phyloP scores from a whole-genome alignment of 495 filamentous ascomycete species.

The Darksidea phi region DNA sequence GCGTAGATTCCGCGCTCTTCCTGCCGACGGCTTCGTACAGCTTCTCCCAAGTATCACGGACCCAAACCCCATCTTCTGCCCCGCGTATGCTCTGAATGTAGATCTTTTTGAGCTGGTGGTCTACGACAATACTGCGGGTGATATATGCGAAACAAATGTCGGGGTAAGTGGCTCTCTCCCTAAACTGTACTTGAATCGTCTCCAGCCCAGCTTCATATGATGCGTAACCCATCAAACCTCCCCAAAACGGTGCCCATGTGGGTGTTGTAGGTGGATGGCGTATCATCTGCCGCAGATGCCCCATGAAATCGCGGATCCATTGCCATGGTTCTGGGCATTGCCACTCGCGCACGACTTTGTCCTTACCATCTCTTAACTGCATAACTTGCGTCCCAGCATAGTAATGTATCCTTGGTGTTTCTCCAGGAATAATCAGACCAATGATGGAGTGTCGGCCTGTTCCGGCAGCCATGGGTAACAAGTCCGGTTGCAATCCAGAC shows the following conservation, averaged over 20 bases:
- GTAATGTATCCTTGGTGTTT: constrained; percentile 56
- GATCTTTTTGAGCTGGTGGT: constrained; percentile 60
- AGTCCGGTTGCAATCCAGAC: constrained; percentile 28
- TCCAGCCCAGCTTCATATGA: constrained; percentile 83
- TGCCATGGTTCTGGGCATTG: constrained; percentile 19
- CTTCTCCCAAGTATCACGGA: constrained; percentile 38
- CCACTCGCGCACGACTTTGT: constrained; percentile 23
- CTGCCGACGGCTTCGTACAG: constrained; percentile 22
- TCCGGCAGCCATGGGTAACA: constrained; percentile 51
- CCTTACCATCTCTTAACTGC: constrained; percentile 36
- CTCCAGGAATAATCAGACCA: constrained; percentile 53
- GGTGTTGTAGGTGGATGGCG: constrained; percentile 19
- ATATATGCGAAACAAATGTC: constrained; percentile 79
- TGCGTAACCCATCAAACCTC: constrained; percentile 85
- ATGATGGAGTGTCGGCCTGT: constrained; percentile 68
- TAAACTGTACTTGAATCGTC: constrained; percentile 51
- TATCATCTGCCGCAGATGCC: constrained; percentile 14
- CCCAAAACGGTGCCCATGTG: constrained; percentile 66
- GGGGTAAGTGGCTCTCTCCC: constrained; percentile 46
- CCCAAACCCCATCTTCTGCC: constrained; percentile 38
- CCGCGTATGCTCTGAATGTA: constrained; percentile 63
- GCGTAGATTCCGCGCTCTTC: constrained; percentile 40
- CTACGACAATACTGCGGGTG: constrained; percentile 75
- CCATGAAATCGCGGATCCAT: constrained; percentile 39
- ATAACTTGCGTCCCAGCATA: constrained; percentile 43